Evolutionary conservation across 2,329 filamentous ascomycete species (phyloP), one percentile per base, ranked within the genome.

Genomic region (Ophiosphaerella herpotricha): DNA sequence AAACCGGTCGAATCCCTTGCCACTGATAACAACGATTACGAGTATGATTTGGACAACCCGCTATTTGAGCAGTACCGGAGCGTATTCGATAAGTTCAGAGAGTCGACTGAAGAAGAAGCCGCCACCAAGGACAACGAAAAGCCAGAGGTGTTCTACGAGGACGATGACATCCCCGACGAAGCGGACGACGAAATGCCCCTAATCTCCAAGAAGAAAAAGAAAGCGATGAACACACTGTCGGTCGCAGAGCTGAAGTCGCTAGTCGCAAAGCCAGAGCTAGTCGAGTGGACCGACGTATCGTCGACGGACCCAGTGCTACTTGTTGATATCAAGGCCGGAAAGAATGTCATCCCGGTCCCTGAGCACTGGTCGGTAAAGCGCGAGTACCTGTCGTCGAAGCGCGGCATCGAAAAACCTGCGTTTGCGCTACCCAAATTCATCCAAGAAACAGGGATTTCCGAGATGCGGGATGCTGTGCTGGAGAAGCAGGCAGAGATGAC

Each of bases 401-500:
- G 94, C 52, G 94, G 94, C 75, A 90, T 99, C 52, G 94, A 99
- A 74, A 99, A 99, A 76, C 84, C 93, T 0, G 87, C 92, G 0
- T 99, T 97, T 73, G 84, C 90, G 23, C 82, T 99, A 13, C 94
- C 94, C 1, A 94, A 93, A 65, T 99, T 97, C 73, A 99, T 99
- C 58, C 89, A 93, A 63, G 94, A 97, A 70, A 99, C 94, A 2
- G 94, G 94, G 31, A 99, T 99, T 65, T 86, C 91, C 13, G 94
- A 97, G 77, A 99, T 99, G 94, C 87, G 94, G 60, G 94, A 97
- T 71, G 93, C 94, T 3, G 91, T 95, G 0, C 77, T 97, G 39
- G 94, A 97, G 74, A 97, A 99, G 74, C 91, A 97, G 72, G 91
- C 92, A 43, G 88, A 96, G 66, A 90, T 94, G 63, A 88, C 85